Evolutionary conservation across 306 rosid genomes (phyloP).

Genomic region (Vachellia collinsii): DNA sequence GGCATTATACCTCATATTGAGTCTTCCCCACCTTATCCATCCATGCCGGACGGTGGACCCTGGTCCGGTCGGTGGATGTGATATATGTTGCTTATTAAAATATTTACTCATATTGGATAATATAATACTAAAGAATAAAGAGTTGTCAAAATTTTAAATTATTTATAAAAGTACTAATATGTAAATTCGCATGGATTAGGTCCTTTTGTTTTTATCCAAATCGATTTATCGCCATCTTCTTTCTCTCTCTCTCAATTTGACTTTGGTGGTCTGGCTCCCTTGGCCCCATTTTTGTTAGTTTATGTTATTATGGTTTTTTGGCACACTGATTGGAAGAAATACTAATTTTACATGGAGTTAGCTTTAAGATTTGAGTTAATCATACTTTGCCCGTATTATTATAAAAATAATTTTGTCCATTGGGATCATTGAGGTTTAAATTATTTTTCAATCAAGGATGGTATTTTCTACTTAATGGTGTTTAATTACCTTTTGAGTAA

Average conservation of each 20-base stretch:
- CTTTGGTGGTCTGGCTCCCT: not conserved
- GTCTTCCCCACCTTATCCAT: conserved; percentile 34
- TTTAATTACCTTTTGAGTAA: not conserved
- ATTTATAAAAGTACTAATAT: not conserved
- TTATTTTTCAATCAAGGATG: not conserved
- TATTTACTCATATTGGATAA: not conserved
- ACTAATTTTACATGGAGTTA: not conserved
- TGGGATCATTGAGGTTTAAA: not conserved
- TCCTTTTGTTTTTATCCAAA: not conserved
- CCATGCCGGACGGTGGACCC: not conserved
- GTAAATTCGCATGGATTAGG: not conserved
- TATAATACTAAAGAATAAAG: not conserved
- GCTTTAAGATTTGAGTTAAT: conserved; percentile 14
- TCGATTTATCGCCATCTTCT: not conserved
- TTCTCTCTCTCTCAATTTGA: not conserved
- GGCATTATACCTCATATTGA: not conserved
- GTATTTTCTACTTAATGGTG: not conserved
- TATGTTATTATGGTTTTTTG: not conserved
- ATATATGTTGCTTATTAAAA: not conserved
- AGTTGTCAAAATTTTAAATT: not conserved
- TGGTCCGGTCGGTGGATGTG: not conserved
- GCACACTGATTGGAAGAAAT: not conserved
- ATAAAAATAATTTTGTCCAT: not conserved
- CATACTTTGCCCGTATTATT: not conserved
- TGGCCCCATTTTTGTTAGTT: not conserved